Conservation (phyloP, 2,329 filamentous ascomycete species). For the Calonectria pseudoreteaudii region DNA sequence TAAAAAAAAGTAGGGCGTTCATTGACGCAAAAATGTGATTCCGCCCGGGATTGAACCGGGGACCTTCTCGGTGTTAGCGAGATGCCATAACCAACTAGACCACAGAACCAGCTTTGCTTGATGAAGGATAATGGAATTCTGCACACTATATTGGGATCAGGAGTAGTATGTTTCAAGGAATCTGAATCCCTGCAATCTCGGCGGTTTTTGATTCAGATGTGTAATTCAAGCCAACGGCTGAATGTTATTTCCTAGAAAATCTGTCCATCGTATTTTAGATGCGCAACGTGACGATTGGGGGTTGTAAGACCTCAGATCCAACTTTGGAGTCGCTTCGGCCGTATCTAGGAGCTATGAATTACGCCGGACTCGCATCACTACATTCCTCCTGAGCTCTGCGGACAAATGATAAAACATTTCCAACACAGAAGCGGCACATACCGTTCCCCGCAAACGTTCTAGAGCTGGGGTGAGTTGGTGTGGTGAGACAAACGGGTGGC, state of each 20-base stretch:
- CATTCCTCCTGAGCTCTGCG: background rate
- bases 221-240: background rate
- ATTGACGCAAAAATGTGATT: slow-evolving; percentile 12
- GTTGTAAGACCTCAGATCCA: background rate
- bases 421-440: background rate
- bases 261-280: background rate
- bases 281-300: background rate
- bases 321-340: background rate
- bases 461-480: background rate
- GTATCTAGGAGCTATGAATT: background rate
- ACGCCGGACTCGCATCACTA: background rate
- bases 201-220: no score
- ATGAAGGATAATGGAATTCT: background rate
- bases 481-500: background rate
- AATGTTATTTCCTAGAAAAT: background rate
- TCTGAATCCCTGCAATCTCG: background rate
- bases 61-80: slow-evolving; percentile 10
- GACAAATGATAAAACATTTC: background rate
- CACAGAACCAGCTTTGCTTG: background rate
- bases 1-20: background rate
- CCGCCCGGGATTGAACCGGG: slow-evolving; percentile 9
- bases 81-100: slow-evolving; percentile 12
- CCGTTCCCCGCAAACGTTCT: background rate
- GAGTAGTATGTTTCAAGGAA: background rate
- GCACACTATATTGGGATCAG: background rate